A percentile compares a stretch with the other conserved stretches of the same genome.
phyloP scores from a whole-genome alignment of 306 rosid species.

The Fragaria vesca region DNA sequence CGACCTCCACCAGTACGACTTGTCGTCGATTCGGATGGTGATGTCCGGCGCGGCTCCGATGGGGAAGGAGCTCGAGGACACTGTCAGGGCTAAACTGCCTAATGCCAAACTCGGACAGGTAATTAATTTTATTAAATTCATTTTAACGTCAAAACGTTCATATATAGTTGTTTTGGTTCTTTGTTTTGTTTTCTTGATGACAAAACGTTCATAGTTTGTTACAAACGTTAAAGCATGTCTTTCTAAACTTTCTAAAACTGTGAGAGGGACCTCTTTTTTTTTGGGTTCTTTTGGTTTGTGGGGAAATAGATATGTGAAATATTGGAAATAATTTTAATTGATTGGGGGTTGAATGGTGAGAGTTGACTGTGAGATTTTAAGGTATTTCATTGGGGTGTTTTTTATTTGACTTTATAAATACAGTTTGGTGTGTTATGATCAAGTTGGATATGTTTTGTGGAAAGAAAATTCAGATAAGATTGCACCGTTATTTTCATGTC shows the following conservation, averaged over 20 bases:
- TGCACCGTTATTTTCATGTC: no score
- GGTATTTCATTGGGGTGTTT: neutral
- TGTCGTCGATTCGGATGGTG: conserved; percentile 64
- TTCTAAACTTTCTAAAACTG: neutral
- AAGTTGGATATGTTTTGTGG: no score
- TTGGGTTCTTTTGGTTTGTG: neutral
- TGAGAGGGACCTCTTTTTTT: neutral
- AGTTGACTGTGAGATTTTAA: neutral
- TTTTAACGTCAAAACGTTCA: neutral
- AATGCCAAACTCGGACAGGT: conserved; percentile 73
- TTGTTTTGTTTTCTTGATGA: no score
- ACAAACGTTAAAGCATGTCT: neutral
- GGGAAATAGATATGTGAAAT: neutral
- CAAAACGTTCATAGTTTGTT: neutral
- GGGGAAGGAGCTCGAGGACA: conserved; percentile 63
- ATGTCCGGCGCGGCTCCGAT: conserved; percentile 82
- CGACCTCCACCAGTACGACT: conserved; percentile 37
- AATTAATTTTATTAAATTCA: neutral
- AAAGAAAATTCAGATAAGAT: no score
- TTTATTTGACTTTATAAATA: no score
- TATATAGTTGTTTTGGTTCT: neutral
- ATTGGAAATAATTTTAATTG: neutral
- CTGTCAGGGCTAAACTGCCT: conserved; percentile 56
- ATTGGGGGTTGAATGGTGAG: no score
- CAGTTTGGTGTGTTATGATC: no score